Evolutionary conservation across 1,139 yeast genomes (phyloP).

Genomic region (Protomyces lactucae-debilis): DNA sequence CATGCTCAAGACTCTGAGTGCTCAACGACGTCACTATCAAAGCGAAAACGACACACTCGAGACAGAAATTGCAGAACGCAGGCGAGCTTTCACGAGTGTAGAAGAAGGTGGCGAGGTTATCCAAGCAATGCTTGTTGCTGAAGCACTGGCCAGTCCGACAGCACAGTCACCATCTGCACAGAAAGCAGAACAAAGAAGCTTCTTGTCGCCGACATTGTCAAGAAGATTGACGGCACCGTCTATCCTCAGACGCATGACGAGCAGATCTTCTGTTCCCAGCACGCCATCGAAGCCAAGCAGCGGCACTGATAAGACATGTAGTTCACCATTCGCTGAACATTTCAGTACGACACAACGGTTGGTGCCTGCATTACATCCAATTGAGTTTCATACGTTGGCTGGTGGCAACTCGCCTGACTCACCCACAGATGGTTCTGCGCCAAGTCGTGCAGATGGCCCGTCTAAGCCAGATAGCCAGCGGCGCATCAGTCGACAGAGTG

Average conservation of each 20-base stretch:
- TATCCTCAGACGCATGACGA: neutral
- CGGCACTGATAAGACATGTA: neutral
- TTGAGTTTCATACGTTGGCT: neutral
- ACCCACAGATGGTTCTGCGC: neutral
- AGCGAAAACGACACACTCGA: neutral
- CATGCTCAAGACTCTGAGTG: neutral
- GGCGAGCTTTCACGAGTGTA: neutral
- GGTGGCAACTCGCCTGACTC: neutral
- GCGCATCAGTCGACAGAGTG: neutral
- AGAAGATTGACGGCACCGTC: neutral
- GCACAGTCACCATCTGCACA: neutral
- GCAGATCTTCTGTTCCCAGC: neutral
- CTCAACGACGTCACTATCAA: conserved; percentile 5
- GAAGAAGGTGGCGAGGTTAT: neutral
- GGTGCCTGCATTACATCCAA: neutral
- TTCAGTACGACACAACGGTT: neutral
- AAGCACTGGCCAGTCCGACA: neutral
- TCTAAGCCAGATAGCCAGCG: neutral
- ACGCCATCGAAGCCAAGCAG: neutral
- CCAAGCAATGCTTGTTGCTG: neutral
- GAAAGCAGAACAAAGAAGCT: neutral
- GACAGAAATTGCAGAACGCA: neutral
- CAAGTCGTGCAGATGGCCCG: neutral
- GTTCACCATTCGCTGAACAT: neutral
- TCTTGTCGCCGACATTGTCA: neutral